Conservation (phyloP, 768 basidiomycete species). For the Coprinellus micaceus region DNA sequence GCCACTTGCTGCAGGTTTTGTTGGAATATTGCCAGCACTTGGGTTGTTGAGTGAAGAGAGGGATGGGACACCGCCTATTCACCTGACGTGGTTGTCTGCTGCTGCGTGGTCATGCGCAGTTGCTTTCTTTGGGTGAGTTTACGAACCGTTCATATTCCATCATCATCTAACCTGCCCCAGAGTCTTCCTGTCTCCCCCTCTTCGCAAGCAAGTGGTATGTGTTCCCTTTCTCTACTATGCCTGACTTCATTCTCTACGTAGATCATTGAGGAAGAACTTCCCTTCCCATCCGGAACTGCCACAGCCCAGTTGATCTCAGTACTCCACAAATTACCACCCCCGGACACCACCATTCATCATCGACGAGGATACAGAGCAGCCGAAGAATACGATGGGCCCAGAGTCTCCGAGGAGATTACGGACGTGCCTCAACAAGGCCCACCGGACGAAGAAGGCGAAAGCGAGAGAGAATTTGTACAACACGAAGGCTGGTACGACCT, state of each 20-base stretch:
- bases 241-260: slow-evolving; percentile 24
- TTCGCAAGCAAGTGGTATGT: slow-evolving; percentile 89
- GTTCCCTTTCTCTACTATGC: neutral
- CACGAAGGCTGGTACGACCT: slow-evolving; percentile 77
- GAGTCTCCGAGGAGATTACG: slow-evolving; percentile 14
- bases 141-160: neutral
- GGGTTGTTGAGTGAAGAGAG: slow-evolving; percentile 66
- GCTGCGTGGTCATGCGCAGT: slow-evolving; percentile 86
- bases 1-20: slow-evolving; percentile 83
- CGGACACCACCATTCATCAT: slow-evolving; percentile 51
- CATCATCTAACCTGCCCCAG: slow-evolving; percentile 30
- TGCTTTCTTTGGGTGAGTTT: slow-evolving; percentile 82
- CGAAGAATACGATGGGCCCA: slow-evolving; percentile 31
- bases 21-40: slow-evolving; percentile 91
- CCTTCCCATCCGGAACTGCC: slow-evolving; percentile 94
- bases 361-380: slow-evolving; percentile 55
- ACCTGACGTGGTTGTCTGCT: slow-evolving; percentile 68
- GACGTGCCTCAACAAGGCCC: slow-evolving; percentile 16
- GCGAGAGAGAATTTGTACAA: slow-evolving; percentile 49
- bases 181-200: slow-evolving; percentile 93
- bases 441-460: slow-evolving; percentile 29
- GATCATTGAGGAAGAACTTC: slow-evolving; percentile 92
- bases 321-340: slow-evolving; percentile 72
- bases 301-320: slow-evolving; percentile 94
- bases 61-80: slow-evolving; percentile 76